A percentile compares a stretch with the other conserved stretches of the same genome.
phyloP scores from a whole-genome alignment of 2,329 filamentous ascomycete species.

The Trichoderma pleuroti region DNA sequence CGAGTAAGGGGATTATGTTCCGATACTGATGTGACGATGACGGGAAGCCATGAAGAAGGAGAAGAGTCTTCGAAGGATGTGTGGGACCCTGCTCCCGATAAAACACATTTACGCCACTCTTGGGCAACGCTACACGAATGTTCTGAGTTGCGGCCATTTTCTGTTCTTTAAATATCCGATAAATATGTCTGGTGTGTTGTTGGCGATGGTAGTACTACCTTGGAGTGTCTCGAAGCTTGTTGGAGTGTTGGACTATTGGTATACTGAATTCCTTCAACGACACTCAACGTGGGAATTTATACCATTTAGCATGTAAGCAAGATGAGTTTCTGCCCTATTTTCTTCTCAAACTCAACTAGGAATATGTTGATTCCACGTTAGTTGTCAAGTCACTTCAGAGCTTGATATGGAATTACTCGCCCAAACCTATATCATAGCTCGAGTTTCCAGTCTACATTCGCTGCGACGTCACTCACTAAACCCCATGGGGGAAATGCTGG shows the following conservation, averaged over 20 bases:
- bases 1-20: conserved; percentile 3
- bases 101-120: conserved; percentile 6
- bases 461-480: not conserved
- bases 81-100: conserved; percentile 7
- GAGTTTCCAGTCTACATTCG: not conserved
- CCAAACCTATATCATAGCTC: not conserved
- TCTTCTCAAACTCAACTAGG: not conserved
- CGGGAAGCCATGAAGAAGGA: conserved; percentile 13
- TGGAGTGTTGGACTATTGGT: not conserved
- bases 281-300: not conserved
- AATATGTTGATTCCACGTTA: not conserved
- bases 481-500: conserved; percentile 1
- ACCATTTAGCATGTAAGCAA: not conserved
- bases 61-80: not conserved
- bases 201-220: not conserved
- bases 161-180: not conserved
- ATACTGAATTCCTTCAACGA: not conserved
- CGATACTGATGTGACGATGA: conserved; percentile 9
- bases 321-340: not conserved
- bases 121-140: not conserved
- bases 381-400: not conserved
- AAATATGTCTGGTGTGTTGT: not conserved
- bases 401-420: not conserved
- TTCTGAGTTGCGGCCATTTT: conserved; percentile 1
- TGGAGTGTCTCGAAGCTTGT: not conserved